Percentiles rank a stretch among this genome's conserved stretches.
These are phyloP conservation scores for Adiantum capillusveneris DNA, from an alignment of 75 land plant genomes.

Conservation along the genomic window DNA sequence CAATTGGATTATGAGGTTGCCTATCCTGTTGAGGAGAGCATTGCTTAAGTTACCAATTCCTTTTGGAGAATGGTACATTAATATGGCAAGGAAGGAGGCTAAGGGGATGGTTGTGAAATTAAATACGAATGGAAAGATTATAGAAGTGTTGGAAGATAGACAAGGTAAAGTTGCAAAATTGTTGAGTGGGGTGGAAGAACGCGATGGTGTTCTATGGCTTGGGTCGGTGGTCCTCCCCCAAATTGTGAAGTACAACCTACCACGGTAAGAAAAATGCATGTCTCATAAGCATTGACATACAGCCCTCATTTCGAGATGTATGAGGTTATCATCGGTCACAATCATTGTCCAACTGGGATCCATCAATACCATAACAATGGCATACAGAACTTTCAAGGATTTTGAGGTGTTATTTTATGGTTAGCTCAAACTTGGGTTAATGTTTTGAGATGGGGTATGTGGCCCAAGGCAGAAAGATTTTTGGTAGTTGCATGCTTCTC, in stretches of 20 bases:
- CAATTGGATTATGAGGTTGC: constrained; percentile 7
- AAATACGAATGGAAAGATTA: constrained; percentile 16
- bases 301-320: too few relatives aligned
- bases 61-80: not conserved
- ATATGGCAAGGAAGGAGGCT: not conserved
- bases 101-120: constrained; percentile 17
- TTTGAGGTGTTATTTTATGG: too few relatives aligned
- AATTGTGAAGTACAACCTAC: constrained; percentile 7
- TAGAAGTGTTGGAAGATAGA: constrained; percentile 30
- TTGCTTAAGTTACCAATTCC: not conserved
- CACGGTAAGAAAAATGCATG: too few relatives aligned
- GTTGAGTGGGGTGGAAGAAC: constrained; percentile 36
- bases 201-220: constrained; percentile 32
- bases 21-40: constrained; percentile 6
- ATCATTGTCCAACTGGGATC: too few relatives aligned
- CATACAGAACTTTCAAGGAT: too few relatives aligned
- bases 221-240: constrained; percentile 34
- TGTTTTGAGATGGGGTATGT: too few relatives aligned
- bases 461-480: too few relatives aligned
- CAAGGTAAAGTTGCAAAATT: constrained; percentile 17
- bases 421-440: too few relatives aligned
- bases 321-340: too few relatives aligned
- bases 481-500: too few relatives aligned
- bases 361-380: too few relatives aligned
- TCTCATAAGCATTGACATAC: too few relatives aligned